Conservation (phyloP, 2,329 filamentous ascomycete genomes). For the Lachnum nothofagi region DNA sequence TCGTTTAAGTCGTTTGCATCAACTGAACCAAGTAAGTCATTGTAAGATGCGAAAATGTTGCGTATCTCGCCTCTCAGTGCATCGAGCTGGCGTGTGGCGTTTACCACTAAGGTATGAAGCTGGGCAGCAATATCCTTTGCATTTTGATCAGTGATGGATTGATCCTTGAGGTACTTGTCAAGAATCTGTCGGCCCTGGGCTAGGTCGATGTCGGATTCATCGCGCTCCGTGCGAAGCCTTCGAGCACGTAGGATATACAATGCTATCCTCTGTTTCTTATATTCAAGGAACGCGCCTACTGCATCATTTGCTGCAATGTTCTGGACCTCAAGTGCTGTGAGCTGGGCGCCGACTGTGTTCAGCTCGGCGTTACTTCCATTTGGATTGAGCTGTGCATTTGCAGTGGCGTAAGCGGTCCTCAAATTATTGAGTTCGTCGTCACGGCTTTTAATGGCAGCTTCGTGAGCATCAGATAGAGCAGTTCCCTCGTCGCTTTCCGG, state of each 20-base stretch:
- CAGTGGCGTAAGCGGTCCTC: too few species aligned
- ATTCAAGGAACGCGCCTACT: too few species aligned
- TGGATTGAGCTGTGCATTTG: too few species aligned
- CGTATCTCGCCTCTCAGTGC: too few species aligned
- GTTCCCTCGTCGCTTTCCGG: not conserved
- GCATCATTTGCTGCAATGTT: too few species aligned
- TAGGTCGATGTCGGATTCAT: not conserved
- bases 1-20: not conserved
- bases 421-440: too few species aligned
- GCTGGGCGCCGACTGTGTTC: too few species aligned
- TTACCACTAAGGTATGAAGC: not conserved
- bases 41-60: not conserved
- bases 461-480: not conserved
- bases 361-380: too few species aligned
- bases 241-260: too few species aligned
- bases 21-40: not conserved
- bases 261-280: too few species aligned
- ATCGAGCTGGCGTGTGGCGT: not conserved
- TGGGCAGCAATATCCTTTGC: not conserved
- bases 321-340: too few species aligned
- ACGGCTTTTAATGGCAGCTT: not conserved
- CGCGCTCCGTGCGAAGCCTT: not conserved
- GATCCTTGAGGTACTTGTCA: not conserved
- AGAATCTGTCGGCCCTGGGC: not conserved
- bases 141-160: not conserved